Base-by-base conservation (phyloP, 2,329 filamentous ascomycete genomes). In the Diaporthe vexans region DNA sequence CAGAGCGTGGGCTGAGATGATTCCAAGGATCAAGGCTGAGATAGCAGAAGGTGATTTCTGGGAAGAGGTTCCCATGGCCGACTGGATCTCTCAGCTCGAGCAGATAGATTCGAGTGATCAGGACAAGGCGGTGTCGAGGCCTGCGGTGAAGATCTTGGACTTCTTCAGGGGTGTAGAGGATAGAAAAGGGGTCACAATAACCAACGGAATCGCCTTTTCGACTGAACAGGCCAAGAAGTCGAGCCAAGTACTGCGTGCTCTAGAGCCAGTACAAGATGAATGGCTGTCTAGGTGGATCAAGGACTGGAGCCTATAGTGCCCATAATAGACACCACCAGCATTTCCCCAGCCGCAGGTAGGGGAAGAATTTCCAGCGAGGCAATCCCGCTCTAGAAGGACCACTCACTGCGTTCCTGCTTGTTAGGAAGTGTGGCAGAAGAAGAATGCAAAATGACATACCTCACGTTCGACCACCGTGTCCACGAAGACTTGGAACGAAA, bases 101-200 rank as follows among this genome's bases (percentile, higher is more conserved):
- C 17, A 51, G 0, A 68, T 15, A 15, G 51, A 68, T 10, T 24
- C 72, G 2, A 26, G n/a, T n/a, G 15, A 72, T 9, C 71, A 26
- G 24, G 58, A n/a, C 1, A 59, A 35, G 4, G 52, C 68, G 7
- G n/a, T 43, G 21, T 71, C 33, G 15, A 54, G 37, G 37, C 73
- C 68, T 29, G 68, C 59, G 2, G 67, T 74, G 4, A 74, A 74
- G 10, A 74, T 74, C 21, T 9, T 74, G 37, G 57, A 72, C 3
- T 74, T 74, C 48, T 74, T 71, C 9, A 48, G 10, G 7, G 46
- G 37, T 9, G 19, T 74, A 9, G 43, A 58, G 7, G 51, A 72
- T 17, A 71, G 40, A 17, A 33, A 51, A 21, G 58, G 71, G 33
- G 71, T 73, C 35, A 73, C 71, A 3, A 26, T 24, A 9, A 24